Base-by-base conservation (phyloP, 1,139 yeast species). In the Kazachstania sp. region DNA sequence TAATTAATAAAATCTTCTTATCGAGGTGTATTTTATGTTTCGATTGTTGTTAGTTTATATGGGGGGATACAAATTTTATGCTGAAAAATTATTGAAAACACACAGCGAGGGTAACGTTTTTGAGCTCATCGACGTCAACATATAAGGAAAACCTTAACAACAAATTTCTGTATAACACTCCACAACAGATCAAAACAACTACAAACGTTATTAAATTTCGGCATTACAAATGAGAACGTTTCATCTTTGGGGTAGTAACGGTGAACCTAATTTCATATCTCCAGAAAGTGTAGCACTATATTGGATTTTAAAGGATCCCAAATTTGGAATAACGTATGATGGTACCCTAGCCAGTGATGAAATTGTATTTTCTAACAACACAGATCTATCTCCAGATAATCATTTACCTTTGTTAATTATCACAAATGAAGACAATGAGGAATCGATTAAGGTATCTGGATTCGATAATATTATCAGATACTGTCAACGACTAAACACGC, bases 371-470 rank as follows among this genome's bases (percentile, higher is more conserved):
- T 58, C 65, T 1, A 63, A 63, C 43, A 63, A 63, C 39, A 75
- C 82, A n/a, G 75, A 77, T 54, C 51, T 79, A 16, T 75, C 87
- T 1, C 69, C 70, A 13, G 69, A 70, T 12, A 75, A 75, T 3
- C 69, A 68, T 44, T 66, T 86, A 32, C 95, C 95, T 0, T 70
- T 78, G 3, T 65, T 85, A 42, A 58, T 63, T 19, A 15, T 31
- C 2, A n/a, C 28, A 9, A 64, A 61, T 1, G 67, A 56, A 2
- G 53, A 54, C 3, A 26, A 20, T 5, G 19, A 26, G 4, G 41
- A 19, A 4, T 9, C 28, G 8, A 23, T 12, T 3, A 63, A 54
- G 7, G 53, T 65, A 1, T 67, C 76, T 45, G 87, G 90, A 0
- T 81, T 62, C 50, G 60, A 66, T 16, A 71, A 72, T 16, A 81